A percentile compares a stretch with the other conserved stretches of the same genome.
These are phyloP conservation scores for Neurospora tetraspora DNA, from an alignment of 495 filamentous ascomycete genomes.

Conservation along the genomic window DNA sequence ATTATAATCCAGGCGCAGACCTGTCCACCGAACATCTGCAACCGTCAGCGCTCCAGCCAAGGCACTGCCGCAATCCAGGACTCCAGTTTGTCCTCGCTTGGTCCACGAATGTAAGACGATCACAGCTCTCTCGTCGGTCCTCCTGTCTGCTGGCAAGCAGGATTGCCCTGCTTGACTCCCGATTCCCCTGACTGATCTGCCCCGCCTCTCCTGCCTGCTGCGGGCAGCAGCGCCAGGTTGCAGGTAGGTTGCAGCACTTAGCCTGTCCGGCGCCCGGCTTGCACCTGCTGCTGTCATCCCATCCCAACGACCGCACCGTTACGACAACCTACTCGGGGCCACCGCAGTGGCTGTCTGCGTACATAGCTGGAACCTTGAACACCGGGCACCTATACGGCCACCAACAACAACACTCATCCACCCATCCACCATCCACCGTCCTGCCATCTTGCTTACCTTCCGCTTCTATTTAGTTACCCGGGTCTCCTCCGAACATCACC, in stretches of 20 bases:
- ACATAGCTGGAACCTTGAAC: neutral
- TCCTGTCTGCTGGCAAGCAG: neutral
- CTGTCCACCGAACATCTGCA: neutral
- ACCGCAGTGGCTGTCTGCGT: neutral
- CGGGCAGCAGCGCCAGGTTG: neutral
- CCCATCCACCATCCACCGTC: neutral
- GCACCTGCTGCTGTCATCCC: neutral
- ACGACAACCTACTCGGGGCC: neutral
- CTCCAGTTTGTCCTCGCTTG: neutral
- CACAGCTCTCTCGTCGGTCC: neutral
- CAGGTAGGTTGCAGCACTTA: neutral
- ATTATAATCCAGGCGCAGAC: neutral
- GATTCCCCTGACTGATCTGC: neutral
- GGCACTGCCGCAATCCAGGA: neutral
- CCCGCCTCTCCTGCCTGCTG: neutral
- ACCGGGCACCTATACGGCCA: neutral
- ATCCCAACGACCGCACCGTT: neutral
- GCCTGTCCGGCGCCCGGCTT: neutral
- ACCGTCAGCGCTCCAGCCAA: neutral
- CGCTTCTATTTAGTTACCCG: neutral
- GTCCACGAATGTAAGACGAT: neutral
- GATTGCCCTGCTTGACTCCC: neutral
- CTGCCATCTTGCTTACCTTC: neutral
- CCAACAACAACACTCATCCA: neutral
- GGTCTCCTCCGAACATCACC: neutral